phyloP scores from a whole-genome alignment of 306 rosid species.

The Cotoneaster glaucophyllus region DNA sequence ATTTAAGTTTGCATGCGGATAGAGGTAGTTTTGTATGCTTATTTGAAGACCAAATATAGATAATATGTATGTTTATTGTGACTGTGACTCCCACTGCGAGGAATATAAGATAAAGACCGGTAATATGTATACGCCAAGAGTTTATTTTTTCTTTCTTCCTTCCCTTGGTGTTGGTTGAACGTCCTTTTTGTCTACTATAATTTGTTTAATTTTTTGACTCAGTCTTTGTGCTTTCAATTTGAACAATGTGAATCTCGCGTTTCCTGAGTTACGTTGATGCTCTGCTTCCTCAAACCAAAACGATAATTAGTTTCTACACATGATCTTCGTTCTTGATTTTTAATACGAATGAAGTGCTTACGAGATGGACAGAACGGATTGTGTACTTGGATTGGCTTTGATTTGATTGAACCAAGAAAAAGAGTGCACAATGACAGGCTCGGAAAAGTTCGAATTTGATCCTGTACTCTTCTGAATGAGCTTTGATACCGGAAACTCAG shows the following conservation, averaged over 20 bases:
- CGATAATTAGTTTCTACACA: no score
- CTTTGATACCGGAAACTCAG: no score
- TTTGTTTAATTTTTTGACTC: neutral
- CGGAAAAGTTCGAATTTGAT: neutral
- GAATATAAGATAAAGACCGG: neutral
- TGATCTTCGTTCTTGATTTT: no score
- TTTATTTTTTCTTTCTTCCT: neutral
- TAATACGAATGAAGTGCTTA: no score
- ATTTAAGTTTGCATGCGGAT: constrained; percentile 22
- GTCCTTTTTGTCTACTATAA: neutral
- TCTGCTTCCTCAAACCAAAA: neutral
- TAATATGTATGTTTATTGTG: constrained; percentile 44
- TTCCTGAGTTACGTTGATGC: neutral
- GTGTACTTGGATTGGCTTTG: neutral
- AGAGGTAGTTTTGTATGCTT: constrained; percentile 40
- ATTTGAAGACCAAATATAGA: constrained; percentile 15
- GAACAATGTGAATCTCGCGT: neutral
- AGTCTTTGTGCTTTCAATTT: neutral
- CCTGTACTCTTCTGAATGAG: neutral
- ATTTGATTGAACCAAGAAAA: no score
- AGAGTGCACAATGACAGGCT: no score
- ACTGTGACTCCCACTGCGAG: constrained; percentile 9
- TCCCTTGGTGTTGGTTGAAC: neutral
- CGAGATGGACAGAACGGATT: no score
- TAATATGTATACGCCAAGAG: neutral